These are phyloP conservation scores for Globisporangium splendens DNA, from an alignment of 352 stramenopile species.

Conservation along the genomic window DNA sequence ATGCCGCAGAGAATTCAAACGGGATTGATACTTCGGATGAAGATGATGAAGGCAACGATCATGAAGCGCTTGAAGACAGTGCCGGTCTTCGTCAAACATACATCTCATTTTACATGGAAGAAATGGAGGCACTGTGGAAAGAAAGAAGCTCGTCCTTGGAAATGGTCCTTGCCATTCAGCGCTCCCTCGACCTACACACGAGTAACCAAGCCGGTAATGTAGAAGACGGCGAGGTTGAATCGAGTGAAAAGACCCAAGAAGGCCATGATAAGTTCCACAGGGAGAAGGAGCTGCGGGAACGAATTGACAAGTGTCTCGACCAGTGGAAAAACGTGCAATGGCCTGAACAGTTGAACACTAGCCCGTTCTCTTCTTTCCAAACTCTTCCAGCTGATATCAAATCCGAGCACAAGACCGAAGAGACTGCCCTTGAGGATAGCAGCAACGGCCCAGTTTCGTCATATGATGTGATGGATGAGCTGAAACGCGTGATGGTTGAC, in stretches of 20 bases:
- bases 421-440: slow-evolving; percentile 6
- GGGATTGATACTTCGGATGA: slow-evolving; percentile 4
- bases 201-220: slow-evolving; percentile 1
- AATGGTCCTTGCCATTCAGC: slow-evolving; percentile 69
- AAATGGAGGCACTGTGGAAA: slow-evolving; percentile 82
- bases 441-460: slow-evolving; percentile 5
- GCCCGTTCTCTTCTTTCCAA: slow-evolving; percentile 31
- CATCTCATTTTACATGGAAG: slow-evolving; percentile 73
- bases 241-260: slow-evolving; percentile 22
- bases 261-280: slow-evolving; percentile 34
- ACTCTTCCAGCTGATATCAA: slow-evolving; percentile 24
- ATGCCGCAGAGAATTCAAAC: slow-evolving; percentile 7
- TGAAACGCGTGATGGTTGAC: slow-evolving; percentile 78
- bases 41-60: neutral
- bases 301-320: slow-evolving; percentile 41
- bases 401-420: slow-evolving; percentile 14
- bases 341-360: slow-evolving; percentile 52
- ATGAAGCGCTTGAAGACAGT: slow-evolving; percentile 35
- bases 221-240: slow-evolving; percentile 18
- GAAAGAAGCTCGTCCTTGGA: slow-evolving; percentile 73
- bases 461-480: slow-evolving; percentile 55
- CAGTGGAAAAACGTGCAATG: slow-evolving; percentile 71
- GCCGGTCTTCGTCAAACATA: slow-evolving; percentile 59
- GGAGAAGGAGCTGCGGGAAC: slow-evolving; percentile 45
- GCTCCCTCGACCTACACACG: slow-evolving; percentile 32